phyloP scores from a whole-genome alignment of 768 basidiomycete species.

The Ramaria rubella region DNA sequence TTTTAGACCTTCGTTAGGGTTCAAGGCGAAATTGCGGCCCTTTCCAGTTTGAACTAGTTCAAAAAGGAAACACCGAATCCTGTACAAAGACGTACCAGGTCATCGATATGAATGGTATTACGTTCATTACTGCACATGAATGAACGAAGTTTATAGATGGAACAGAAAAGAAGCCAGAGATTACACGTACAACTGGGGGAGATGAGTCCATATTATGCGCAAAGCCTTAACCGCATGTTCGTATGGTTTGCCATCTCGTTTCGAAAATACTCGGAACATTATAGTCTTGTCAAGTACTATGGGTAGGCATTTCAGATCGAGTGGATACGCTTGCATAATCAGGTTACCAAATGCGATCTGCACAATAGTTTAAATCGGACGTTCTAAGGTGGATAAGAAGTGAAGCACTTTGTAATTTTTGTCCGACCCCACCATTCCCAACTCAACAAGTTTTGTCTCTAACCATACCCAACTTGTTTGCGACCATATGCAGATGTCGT shows the following conservation, averaged over 20 bases:
- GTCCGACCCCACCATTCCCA: constrained; percentile 72
- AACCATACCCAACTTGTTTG: constrained; percentile 89
- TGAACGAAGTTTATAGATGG: background rate
- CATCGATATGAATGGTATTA: constrained; percentile 86
- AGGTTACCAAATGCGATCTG: constrained; percentile 59
- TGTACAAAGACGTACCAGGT: constrained; percentile 44
- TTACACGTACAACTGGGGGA: constrained; percentile 61
- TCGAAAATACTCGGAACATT: constrained; percentile 85
- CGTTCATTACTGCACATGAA: constrained; percentile 40
- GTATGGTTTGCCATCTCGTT: constrained; percentile 66
- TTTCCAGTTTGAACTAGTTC: constrained; percentile 20
- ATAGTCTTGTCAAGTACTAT: constrained; percentile 77
- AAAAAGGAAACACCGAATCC: background rate
- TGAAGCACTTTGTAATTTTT: constrained; percentile 57
- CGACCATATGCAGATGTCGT: constrained; percentile 89
- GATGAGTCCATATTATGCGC: constrained; percentile 83
- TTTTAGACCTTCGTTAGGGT: constrained; percentile 77
- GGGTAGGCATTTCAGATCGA: constrained; percentile 14
- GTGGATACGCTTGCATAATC: background rate
- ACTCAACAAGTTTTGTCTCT: constrained; percentile 79
- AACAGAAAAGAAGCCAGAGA: constrained; percentile 7
- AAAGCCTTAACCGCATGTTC: constrained; percentile 77
- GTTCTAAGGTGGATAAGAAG: background rate
- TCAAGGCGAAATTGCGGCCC: constrained; percentile 83
- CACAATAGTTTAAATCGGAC: background rate